These are phyloP conservation scores for Trametes elegans DNA, from an alignment of 768 basidiomycete species.

Conservation along the genomic window DNA sequence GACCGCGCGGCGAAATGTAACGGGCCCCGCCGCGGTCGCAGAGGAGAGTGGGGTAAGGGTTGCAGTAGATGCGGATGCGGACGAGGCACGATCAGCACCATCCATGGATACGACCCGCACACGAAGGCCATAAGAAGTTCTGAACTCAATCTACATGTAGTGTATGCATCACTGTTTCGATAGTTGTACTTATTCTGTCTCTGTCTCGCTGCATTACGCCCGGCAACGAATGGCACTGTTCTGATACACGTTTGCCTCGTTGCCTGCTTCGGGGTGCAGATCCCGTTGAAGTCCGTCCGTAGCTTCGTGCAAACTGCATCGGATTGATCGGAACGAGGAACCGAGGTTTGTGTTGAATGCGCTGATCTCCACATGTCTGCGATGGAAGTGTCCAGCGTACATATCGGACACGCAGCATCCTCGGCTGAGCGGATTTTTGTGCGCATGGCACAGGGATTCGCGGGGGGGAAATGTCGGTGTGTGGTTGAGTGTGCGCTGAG, in stretches of 20 bases:
- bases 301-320: too few relatives aligned
- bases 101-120: not conserved
- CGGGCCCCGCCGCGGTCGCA: not conserved
- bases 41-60: not conserved
- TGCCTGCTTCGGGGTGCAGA: too few relatives aligned
- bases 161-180: slow-evolving; percentile 12
- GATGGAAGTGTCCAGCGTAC: too few relatives aligned
- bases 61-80: not conserved
- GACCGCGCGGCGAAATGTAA: not conserved
- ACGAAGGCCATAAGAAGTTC: not conserved
- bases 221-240: not conserved
- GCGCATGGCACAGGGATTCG: too few relatives aligned
- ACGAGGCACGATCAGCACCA: not conserved
- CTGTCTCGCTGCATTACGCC: not conserved
- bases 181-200: slow-evolving; percentile 11
- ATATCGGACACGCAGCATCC: too few relatives aligned
- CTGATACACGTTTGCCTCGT: not conserved
- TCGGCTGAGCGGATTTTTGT: too few relatives aligned
- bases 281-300: not conserved
- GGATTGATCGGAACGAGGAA: too few relatives aligned
- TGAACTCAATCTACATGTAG: slow-evolving; percentile 10
- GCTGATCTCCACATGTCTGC: too few relatives aligned
- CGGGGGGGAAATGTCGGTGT: too few relatives aligned
- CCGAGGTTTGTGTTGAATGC: too few relatives aligned
- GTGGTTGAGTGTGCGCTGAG: too few relatives aligned